Percentiles rank a stretch among this genome's conserved stretches.
Evolutionary conservation across 495 filamentous ascomycete genomes (phyloP).

Genomic region (Penicillium argentinense): DNA sequence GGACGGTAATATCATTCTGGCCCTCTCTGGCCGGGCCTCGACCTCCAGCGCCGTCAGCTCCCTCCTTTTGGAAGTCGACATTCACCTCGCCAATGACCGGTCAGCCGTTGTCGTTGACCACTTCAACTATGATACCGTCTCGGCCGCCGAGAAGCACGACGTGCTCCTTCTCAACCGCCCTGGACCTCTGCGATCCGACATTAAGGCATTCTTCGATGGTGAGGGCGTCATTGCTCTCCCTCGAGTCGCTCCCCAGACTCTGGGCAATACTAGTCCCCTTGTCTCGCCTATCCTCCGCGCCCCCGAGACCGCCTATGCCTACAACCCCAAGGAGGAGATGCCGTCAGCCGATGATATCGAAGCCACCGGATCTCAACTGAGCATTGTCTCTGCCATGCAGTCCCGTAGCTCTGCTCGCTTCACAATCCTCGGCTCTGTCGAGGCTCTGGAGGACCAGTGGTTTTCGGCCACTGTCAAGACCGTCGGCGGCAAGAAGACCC

Average conservation of each 20-base stretch:
- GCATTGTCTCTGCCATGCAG: slow-evolving; percentile 80
- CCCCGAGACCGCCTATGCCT: slow-evolving; percentile 81
- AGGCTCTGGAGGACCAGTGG: slow-evolving; percentile 87
- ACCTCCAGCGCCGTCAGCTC: slow-evolving; percentile 79
- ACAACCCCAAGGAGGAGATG: slow-evolving; percentile 87
- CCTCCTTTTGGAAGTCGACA: slow-evolving; percentile 86
- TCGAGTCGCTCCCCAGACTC: slow-evolving; percentile 71
- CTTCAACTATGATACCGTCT: slow-evolving; percentile 84
- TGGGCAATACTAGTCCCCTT: slow-evolving; percentile 72
- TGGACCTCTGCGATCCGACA: slow-evolving; percentile 57
- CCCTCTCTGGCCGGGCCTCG: slow-evolving; percentile 72
- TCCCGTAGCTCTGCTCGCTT: slow-evolving; percentile 91
- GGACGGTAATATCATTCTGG: slow-evolving; percentile 86
- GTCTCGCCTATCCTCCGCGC: slow-evolving; percentile 80
- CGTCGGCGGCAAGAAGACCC: slow-evolving; percentile 52
- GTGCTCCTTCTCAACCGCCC: slow-evolving; percentile 75
- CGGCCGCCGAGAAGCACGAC: slow-evolving; percentile 80
- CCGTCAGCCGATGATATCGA: slow-evolving; percentile 76
- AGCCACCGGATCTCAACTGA: slow-evolving; percentile 77
- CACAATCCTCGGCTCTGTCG: slow-evolving; percentile 79
- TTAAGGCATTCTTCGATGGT: slow-evolving; percentile 77
- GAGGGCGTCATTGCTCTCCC: slow-evolving; percentile 77
- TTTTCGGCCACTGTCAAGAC: slow-evolving; percentile 77
- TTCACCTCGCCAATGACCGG: slow-evolving; percentile 83
- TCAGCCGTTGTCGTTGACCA: slow-evolving; percentile 85